These are phyloP conservation scores for Trametes elegans DNA, from an alignment of 768 basidiomycete species.

Conservation along the genomic window DNA sequence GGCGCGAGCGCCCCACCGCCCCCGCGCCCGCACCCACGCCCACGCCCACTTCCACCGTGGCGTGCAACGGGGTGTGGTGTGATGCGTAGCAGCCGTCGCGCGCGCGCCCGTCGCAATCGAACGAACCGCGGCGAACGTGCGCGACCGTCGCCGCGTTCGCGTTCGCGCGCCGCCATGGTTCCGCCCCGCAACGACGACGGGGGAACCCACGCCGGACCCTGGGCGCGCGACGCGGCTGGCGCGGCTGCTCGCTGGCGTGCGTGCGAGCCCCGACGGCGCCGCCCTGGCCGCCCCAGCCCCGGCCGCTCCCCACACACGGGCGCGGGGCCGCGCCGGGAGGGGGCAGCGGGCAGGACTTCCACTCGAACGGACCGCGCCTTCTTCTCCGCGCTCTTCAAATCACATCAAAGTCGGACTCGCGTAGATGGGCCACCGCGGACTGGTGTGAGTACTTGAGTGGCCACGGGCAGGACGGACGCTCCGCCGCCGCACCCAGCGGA, in stretches of 20 bases:
- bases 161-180: background rate
- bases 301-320: background rate
- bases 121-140: background rate
- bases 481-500: background rate
- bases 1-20: conserved; percentile 5
- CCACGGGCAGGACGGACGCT: background rate
- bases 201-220: conserved; percentile 5
- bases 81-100: background rate
- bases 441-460: no score
- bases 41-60: conserved; percentile 8
- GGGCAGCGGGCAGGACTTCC: background rate
- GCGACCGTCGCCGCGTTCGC: background rate
- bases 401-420: no score
- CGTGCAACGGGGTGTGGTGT: no score
- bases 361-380: no score
- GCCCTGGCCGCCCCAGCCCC: conserved; percentile 1
- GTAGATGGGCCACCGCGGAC: no score
- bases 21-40: background rate
- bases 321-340: background rate
- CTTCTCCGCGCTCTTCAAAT: no score
- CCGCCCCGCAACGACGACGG: conserved; percentile 6
- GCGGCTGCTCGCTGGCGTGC: background rate
- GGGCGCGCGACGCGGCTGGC: no score
- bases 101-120: no score
- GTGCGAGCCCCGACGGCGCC: background rate